Evolutionary conservation across 441 rosid species (phyloP).

Genomic region (Croton setiger): DNA sequence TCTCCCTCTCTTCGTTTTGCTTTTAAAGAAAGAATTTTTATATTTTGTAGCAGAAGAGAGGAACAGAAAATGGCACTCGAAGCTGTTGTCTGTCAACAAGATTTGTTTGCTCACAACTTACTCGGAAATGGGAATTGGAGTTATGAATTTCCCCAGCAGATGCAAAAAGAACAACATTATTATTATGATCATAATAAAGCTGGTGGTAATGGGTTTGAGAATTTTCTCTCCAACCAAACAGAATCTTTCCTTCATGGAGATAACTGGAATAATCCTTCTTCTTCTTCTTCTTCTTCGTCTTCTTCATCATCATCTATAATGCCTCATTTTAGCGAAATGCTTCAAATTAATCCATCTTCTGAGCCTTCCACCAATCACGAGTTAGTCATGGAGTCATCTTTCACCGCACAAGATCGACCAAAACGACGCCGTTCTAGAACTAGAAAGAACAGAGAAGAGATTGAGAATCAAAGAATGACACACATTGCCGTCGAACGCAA

Average conservation of each 20-base stretch:
- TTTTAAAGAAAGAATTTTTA: background rate
- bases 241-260: slow-evolving; percentile 36
- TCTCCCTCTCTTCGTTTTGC: slow-evolving; percentile 14
- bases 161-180: slow-evolving; percentile 4
- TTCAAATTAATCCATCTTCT: slow-evolving; percentile 27
- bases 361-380: slow-evolving; percentile 13
- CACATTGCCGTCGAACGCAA: slow-evolving; percentile 98
- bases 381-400: slow-evolving; percentile 1
- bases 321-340: slow-evolving; percentile 27
- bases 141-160: slow-evolving; percentile 20
- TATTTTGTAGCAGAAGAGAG: background rate
- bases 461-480: slow-evolving; percentile 84
- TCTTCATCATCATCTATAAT: slow-evolving; percentile 27
- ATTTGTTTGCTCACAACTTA: slow-evolving; percentile 39
- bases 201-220: slow-evolving; percentile 19
- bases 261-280: slow-evolving; percentile 25
- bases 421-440: slow-evolving; percentile 66
- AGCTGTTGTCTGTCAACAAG: slow-evolving; percentile 55
- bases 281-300: background rate
- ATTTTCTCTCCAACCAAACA: slow-evolving; percentile 42
- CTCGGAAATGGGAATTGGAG: slow-evolving; percentile 36
- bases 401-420: slow-evolving; percentile 30
- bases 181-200: slow-evolving; percentile 17
- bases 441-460: slow-evolving; percentile 73
- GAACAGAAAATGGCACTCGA: slow-evolving; percentile 60